Evolutionary conservation across 2,329 filamentous ascomycete genomes (phyloP).

Genomic region (Fusarium mexicanum): DNA sequence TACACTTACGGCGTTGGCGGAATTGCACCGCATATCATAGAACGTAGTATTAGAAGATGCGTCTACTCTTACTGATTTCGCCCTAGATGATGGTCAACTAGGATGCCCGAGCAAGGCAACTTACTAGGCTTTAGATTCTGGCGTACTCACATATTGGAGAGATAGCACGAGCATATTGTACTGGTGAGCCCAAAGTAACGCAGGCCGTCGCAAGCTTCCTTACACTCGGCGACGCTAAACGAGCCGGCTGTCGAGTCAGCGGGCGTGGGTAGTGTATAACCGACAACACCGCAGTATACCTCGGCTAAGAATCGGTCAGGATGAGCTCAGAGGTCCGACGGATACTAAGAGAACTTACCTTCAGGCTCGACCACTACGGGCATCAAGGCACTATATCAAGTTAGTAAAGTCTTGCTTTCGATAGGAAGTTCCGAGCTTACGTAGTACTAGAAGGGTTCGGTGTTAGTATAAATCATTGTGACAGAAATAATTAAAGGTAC

Average conservation of each 20-base stretch:
- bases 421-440: background rate
- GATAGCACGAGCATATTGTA: background rate
- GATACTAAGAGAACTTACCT: background rate
- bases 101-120: background rate
- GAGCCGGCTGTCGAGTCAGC: background rate
- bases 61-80: background rate
- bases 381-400: background rate
- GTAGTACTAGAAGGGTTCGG: background rate
- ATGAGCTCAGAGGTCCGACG: background rate
- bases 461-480: background rate
- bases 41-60: background rate
- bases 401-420: background rate
- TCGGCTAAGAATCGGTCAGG: background rate
- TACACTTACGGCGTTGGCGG: background rate
- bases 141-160: background rate
- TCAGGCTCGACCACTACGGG: background rate
- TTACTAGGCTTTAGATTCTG: background rate
- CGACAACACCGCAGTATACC: background rate
- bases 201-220: background rate
- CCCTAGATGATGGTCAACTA: background rate
- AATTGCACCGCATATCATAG: background rate
- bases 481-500: background rate
- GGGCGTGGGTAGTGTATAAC: background rate
- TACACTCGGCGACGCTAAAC: background rate
- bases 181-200: background rate